These are phyloP conservation scores for Arabidopsis arenosa DNA, from an alignment of 345 rosid species.

Conservation along the genomic window DNA sequence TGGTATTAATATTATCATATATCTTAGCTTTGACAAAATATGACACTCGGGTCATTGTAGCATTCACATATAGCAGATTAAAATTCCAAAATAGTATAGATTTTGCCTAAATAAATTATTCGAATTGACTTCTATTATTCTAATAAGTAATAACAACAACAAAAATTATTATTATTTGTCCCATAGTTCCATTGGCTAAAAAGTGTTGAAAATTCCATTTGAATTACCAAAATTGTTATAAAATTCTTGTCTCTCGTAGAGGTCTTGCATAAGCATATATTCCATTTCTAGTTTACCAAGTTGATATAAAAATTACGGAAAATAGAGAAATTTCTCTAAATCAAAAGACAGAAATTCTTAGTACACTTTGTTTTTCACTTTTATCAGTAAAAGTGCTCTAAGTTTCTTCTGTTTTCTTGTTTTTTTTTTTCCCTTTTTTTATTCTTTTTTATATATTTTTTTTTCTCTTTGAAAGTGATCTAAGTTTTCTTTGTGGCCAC, in stretches of 20 bases:
- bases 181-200: neutral
- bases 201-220: neutral
- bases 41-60: slow-evolving; percentile 10
- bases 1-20: neutral
- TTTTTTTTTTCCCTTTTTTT: neutral
- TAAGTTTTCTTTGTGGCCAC: slow-evolving; percentile 34
- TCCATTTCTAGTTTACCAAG: neutral
- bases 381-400: neutral
- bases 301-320: neutral
- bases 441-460: too few species aligned
- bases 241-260: neutral
- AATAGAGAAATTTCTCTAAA: neutral
- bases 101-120: neutral
- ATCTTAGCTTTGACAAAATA: slow-evolving; percentile 2
- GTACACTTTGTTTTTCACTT: slow-evolving; percentile 11
- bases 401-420: neutral
- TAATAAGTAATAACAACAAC: neutral
- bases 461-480: neutral
- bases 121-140: neutral
- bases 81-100: neutral
- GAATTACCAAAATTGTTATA: neutral
- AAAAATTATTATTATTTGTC: neutral
- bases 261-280: slow-evolving; percentile 10
- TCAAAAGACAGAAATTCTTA: neutral
- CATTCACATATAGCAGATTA: neutral